A percentile compares a stretch with the other conserved stretches of the same genome.
Evolutionary conservation across 306 rosid genomes (phyloP).

Genomic region (Mimosa pudica): DNA sequence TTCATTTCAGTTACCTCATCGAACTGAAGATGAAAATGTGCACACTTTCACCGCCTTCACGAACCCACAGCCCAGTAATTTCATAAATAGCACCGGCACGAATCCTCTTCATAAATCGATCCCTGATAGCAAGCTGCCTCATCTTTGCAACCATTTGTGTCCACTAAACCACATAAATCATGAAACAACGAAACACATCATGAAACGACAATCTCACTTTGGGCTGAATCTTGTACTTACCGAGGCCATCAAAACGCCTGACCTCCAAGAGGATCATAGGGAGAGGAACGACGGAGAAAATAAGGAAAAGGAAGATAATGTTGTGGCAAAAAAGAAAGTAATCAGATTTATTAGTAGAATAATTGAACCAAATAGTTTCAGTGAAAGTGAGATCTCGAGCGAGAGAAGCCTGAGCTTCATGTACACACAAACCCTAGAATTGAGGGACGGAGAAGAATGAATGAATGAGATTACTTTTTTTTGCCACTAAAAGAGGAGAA

Average conservation of each 20-base stretch:
- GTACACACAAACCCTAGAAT: constrained; percentile 40
- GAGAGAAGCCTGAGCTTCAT: constrained; percentile 58
- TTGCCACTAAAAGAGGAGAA: no score
- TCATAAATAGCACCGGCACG: no score
- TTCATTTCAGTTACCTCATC: no score
- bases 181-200: constrained; percentile 66
- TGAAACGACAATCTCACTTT: constrained; percentile 62
- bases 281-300: constrained; percentile 75
- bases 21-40: no score
- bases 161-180: no score
- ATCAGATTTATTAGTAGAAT: constrained; percentile 75
- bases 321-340: constrained; percentile 83
- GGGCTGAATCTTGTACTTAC: constrained; percentile 83
- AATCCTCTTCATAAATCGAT: no score
- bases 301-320: constrained; percentile 69
- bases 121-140: no score
- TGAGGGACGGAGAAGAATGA: constrained; percentile 3
- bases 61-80: no score
- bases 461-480: no score
- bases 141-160: no score
- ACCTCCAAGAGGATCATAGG: constrained; percentile 67
- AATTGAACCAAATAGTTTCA: constrained; percentile 82
- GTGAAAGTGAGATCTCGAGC: constrained; percentile 71
- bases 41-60: no score
- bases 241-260: constrained; percentile 47